Conservation (phyloP, 805 yeast genomes). For the Yarrowia divulgata region DNA sequence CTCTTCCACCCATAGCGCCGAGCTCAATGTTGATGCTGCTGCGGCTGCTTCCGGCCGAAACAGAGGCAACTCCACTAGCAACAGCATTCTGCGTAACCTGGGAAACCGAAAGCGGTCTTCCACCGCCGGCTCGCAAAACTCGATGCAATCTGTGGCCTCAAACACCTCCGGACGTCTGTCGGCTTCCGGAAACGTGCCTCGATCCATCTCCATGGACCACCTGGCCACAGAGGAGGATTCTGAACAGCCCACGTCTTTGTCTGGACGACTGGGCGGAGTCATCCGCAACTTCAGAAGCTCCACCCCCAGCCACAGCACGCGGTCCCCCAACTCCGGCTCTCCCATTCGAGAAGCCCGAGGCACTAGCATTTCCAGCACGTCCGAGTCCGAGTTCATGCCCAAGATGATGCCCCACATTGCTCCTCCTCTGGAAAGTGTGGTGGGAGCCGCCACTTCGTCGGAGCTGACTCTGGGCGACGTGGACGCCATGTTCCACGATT, state of each 20-base stretch:
- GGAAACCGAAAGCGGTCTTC: slow-evolving; percentile 23
- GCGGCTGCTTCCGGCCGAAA: slow-evolving; percentile 39
- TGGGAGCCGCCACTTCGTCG: slow-evolving; percentile 46
- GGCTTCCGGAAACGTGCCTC: slow-evolving; percentile 22
- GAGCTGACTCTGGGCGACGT: slow-evolving; percentile 51
- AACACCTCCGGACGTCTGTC: slow-evolving; percentile 10
- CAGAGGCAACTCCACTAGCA: slow-evolving; percentile 42
- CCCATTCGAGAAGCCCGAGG: slow-evolving; percentile 33
- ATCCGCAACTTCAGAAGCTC: slow-evolving; percentile 37
- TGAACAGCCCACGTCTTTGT: slow-evolving; percentile 10
- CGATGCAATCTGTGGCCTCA: slow-evolving; percentile 11
- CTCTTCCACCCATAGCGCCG: slow-evolving; percentile 45
- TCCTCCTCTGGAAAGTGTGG: slow-evolving; percentile 44
- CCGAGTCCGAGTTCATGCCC: slow-evolving; percentile 31
- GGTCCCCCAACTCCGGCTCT: slow-evolving; percentile 30
- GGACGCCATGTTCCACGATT: slow-evolving; percentile 50
- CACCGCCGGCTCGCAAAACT: slow-evolving; percentile 23
- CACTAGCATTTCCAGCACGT: slow-evolving; percentile 35
- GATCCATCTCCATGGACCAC: slow-evolving; percentile 39
- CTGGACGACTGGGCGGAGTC: slow-evolving; percentile 30
- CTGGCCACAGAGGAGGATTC: slow-evolving; percentile 20
- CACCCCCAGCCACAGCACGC: slow-evolving; percentile 17
- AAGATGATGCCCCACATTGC: slow-evolving; percentile 38
- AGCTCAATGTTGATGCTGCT: slow-evolving; percentile 39
- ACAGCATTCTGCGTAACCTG: slow-evolving; percentile 17